Evolutionary conservation across 768 basidiomycete genomes (phyloP).

Genomic region (Mycena maculata): DNA sequence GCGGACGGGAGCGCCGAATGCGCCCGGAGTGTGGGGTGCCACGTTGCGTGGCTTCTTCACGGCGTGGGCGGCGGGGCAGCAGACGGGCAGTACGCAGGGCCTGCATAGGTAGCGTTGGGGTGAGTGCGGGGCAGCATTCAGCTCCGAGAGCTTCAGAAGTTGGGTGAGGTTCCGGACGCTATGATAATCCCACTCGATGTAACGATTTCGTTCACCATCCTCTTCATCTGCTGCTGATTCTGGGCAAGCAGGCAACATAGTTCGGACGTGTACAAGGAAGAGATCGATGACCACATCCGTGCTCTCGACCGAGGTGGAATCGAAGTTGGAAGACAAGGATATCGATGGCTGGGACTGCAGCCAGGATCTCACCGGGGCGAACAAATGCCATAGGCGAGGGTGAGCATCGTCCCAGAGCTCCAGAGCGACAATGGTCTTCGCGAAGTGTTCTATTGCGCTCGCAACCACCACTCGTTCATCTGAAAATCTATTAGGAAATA

Average conservation of each 20-base stretch:
- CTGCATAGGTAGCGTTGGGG: too few relatives aligned
- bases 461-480: slow-evolving; percentile 29
- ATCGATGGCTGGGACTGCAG: slow-evolving; percentile 26
- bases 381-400: slow-evolving; percentile 46
- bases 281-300: slow-evolving; percentile 65
- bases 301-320: slow-evolving; percentile 25
- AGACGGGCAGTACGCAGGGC: too few relatives aligned
- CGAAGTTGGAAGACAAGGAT: slow-evolving; percentile 10
- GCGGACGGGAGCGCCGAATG: too few relatives aligned
- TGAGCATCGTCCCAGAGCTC: slow-evolving; percentile 42
- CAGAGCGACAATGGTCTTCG: slow-evolving; percentile 24
- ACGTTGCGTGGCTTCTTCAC: too few relatives aligned
- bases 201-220: slow-evolving; percentile 56
- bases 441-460: slow-evolving; percentile 18
- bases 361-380: slow-evolving; percentile 49
- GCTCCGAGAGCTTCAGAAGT: slow-evolving; percentile 64
- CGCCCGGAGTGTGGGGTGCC: too few relatives aligned
- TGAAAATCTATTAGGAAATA: background rate
- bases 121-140: too few relatives aligned
- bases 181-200: slow-evolving; percentile 61
- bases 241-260: slow-evolving; percentile 58
- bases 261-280: slow-evolving; percentile 75
- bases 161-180: slow-evolving; percentile 58
- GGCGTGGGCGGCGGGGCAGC: too few relatives aligned
- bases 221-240: slow-evolving; percentile 38